Evolutionary conservation across 2,329 filamentous ascomycete genomes (phyloP), one percentile per base, ranked within the genome.

Genomic region (Xylaria multiplex): DNA sequence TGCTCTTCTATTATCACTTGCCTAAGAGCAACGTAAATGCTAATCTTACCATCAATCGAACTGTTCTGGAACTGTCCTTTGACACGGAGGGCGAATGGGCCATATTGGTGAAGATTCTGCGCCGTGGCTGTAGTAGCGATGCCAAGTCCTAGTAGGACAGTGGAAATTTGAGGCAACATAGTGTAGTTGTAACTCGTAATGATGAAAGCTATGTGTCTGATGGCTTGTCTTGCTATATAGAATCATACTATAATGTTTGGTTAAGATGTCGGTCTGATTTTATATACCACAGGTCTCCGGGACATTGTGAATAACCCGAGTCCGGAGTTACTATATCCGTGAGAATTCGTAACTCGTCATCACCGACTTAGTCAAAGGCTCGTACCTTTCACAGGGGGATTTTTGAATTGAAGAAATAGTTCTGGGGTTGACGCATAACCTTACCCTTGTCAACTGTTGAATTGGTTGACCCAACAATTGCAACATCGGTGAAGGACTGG

Each of bases 41-140:
- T 13, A 27, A 46, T 58, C 55, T 64, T 7, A 64, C 62, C 62
- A 55, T 64, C 42, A 5, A 64, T 55, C 11, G 62, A 32, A 7
- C 62, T 64, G 22, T 64, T 64, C 30, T 14, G 3, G 8, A 49
- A 48, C n/a, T 64, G 56, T 7, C 62, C 61, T 55, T 64, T 59
- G 32, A 64, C 30, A n/a, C 35, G 56, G 8, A 64, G 56, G 4
- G 62, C 55, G 13, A 59, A 64, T 55, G 62, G 55, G 11, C 62
- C 61, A 22, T 59, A 19, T 35, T 64, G 61, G 19, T 48, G 6
- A 22, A 64, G 27, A 30, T 40, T 19, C 2, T 46, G 40, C 1
- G 62, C 55, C 2, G 8, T 22, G 6, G 43, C 42, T 13, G 42
- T 59, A 19, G 56, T 19, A 27, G 62, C 56, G 19, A 49, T 48